Evolutionary conservation across 2,329 filamentous ascomycete genomes (phyloP).

Genomic region (Seiridium unicorne): DNA sequence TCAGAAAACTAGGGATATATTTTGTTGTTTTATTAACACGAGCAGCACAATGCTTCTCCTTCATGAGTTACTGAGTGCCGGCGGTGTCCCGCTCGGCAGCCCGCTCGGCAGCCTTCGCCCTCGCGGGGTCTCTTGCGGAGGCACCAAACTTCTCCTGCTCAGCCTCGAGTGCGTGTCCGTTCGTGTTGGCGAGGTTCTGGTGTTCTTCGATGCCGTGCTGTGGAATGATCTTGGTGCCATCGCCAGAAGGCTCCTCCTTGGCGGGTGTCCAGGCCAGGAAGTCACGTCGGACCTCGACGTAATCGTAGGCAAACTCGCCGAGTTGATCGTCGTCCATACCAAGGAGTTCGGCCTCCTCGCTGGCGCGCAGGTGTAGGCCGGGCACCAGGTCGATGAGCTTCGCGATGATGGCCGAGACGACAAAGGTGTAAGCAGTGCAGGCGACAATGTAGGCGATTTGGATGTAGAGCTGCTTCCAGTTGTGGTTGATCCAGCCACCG

Average conservation of each 20-base stretch:
- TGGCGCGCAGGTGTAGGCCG: slow-evolving; percentile 75
- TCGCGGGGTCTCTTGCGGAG: slow-evolving; percentile 23
- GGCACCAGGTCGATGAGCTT: slow-evolving; percentile 74
- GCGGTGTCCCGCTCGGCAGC: slow-evolving; percentile 5
- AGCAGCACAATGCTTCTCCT: too few relatives aligned
- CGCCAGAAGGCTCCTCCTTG: slow-evolving; percentile 60
- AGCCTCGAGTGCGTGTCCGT: slow-evolving; percentile 41
- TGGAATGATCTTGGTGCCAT: slow-evolving; percentile 59
- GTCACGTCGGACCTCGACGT: slow-evolving; percentile 84
- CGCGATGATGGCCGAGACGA: slow-evolving; percentile 71
- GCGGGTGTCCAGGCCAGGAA: slow-evolving; percentile 86
- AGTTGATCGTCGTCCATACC: slow-evolving; percentile 91
- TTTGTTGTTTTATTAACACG: background rate
- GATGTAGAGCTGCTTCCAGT: slow-evolving; percentile 74
- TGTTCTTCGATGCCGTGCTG: slow-evolving; percentile 74
- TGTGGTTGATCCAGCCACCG: slow-evolving; percentile 74
- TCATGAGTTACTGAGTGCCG: too few relatives aligned
- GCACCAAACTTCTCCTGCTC: slow-evolving; percentile 30
- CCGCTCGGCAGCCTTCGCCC: slow-evolving; percentile 17
- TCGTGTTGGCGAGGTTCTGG: slow-evolving; percentile 61
- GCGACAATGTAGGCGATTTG: slow-evolving; percentile 77
- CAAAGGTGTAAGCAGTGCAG: slow-evolving; percentile 66
- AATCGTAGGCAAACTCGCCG: slow-evolving; percentile 87
- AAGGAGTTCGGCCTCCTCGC: slow-evolving; percentile 78
- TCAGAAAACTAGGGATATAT: background rate